Evolutionary conservation across 2,329 filamentous ascomycete genomes (phyloP), one percentile per base, ranked within the genome.

Genomic region (Hawksworthiomyces lignivorus): DNA sequence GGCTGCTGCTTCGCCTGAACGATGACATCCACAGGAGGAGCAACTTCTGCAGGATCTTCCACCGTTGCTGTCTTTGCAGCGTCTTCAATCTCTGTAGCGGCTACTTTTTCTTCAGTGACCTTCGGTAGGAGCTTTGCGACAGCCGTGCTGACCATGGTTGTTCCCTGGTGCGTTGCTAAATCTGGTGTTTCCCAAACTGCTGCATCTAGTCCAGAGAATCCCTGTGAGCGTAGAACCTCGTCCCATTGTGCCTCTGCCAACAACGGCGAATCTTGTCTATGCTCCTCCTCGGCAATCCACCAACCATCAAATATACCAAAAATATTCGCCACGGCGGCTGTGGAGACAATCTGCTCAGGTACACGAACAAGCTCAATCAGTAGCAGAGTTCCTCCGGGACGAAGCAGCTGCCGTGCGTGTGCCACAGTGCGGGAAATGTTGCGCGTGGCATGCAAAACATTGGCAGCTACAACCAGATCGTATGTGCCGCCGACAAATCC

Each of bases 381-480:
- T 34, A 51, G 39, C 45, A 51, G 30, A 5, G 39, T 39, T 10
- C 46, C 48, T 17, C 46, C 47, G 9, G 44, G 47, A 2, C 55
- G 59, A 3, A 64, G 44, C 5, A 65, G 42, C 21, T 30, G 34
- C 12, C 50, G 44, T 2, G 45, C 45, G 14, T 53, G 43, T 5
- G 39, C 15, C 51, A 57, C 18, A 11, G 55, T 50, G 24, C 51
- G 7, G 38, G 52, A 41, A 9, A 60, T 38, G 21, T 41, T 43
- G 39, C 41, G 33, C 1, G 58, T 61, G 1, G 56, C 56, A 35
- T 62, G 56, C 8, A 64, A 48, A 1, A 61, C 59, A 21, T 62
- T 54, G 7, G 55, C 52, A 1, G 60, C 61, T 27, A 65, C 47
- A 5, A 65, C 46, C 7, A 64, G 22, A 32, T 64, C 61, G 37